Percentiles rank a stretch among this genome's conserved stretches.
Conservation (phyloP, 495 filamentous ascomycete species). For the Xylaria castorea region DNA sequence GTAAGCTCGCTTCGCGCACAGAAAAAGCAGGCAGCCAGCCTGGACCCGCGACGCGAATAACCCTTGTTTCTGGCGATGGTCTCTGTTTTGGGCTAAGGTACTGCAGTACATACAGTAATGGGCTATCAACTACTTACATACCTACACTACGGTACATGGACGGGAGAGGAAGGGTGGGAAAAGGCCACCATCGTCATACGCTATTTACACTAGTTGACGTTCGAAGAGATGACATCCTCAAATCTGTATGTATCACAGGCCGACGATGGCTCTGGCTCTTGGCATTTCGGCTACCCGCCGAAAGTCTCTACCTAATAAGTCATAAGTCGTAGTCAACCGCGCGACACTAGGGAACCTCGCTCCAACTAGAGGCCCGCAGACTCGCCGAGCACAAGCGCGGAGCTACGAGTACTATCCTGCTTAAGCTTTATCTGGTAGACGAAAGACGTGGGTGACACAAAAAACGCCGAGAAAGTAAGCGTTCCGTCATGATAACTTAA, state of each 20-base stretch:
- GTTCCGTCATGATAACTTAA: constrained; percentile 21
- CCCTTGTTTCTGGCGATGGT: constrained; percentile 20
- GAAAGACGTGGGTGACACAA: constrained; percentile 19
- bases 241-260: not conserved
- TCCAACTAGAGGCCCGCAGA: constrained; percentile 23
- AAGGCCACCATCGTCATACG: not conserved
- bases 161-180: constrained; percentile 19
- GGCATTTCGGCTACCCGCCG: constrained; percentile 21
- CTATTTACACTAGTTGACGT: constrained; percentile 5
- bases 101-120: constrained; percentile 23
- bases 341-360: constrained; percentile 25
- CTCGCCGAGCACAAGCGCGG: constrained; percentile 25
- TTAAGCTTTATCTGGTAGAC: constrained; percentile 10
- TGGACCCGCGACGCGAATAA: constrained; percentile 28
- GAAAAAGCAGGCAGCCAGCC: constrained; percentile 42
- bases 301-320: constrained; percentile 13
- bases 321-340: constrained; percentile 13
- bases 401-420: not conserved
- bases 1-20: constrained; percentile 56
- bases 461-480: constrained; percentile 24
- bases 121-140: not conserved
- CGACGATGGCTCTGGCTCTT: not conserved
- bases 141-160: not conserved
- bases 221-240: constrained; percentile 9
- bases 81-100: constrained; percentile 24